Conservation (phyloP, 192 early-diverging fungal species). For the Spizellomyces sp. region DNA sequence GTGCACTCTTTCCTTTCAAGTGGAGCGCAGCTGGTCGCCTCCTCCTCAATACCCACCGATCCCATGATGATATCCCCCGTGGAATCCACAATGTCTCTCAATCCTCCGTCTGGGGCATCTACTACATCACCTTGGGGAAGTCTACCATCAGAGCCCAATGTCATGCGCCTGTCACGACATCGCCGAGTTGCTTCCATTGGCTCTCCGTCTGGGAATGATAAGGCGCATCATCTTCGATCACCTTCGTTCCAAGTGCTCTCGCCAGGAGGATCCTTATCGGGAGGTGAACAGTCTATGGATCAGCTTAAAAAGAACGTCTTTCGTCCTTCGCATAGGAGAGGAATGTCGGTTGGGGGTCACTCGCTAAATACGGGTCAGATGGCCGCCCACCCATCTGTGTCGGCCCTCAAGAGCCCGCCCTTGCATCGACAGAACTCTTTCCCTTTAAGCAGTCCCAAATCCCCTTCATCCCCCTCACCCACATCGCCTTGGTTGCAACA, state of each 20-base stretch:
- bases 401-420: no score
- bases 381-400: no score
- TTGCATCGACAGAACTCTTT: not conserved
- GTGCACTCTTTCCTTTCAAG: no score
- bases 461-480: not conserved
- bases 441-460: not conserved
- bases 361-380: not conserved
- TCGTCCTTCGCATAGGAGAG: not conserved
- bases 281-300: not conserved
- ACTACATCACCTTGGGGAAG: constrained; percentile 20
- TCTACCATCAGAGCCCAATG: constrained; percentile 33
- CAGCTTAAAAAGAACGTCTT: not conserved
- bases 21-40: no score
- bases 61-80: no score
- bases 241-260: not conserved
- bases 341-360: not conserved
- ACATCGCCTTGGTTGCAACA: not conserved
- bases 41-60: no score
- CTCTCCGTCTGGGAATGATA: not conserved
- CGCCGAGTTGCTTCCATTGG: constrained; percentile 32
- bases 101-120: no score
- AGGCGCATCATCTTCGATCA: not conserved
- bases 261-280: not conserved
- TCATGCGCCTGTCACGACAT: constrained; percentile 18
- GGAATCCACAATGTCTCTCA: no score